phyloP scores from a whole-genome alignment of 2,329 filamentous ascomycete species.

The Trichoderma koningiopsis region DNA sequence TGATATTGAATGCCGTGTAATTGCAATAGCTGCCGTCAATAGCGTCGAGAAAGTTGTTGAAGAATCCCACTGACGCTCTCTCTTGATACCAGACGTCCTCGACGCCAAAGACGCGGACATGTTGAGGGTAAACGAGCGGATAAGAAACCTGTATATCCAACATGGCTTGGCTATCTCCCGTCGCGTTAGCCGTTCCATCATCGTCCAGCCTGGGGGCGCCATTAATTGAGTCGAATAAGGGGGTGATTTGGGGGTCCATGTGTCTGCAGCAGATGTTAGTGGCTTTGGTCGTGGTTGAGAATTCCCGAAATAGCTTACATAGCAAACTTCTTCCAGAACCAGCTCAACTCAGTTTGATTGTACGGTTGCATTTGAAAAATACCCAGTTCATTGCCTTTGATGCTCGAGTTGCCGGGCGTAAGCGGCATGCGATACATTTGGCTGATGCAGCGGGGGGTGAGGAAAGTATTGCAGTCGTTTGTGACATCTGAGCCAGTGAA shows the following conservation, averaged over 20 bases:
- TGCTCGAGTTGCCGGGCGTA: background rate
- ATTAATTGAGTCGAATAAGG: background rate
- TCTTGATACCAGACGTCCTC: background rate
- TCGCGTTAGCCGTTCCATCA: background rate
- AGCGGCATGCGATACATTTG: constrained; percentile 3
- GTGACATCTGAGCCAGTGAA: background rate
- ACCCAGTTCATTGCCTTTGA: constrained; percentile 1
- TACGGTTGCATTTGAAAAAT: constrained; percentile 1
- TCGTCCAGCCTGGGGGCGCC: background rate
- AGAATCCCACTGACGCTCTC: constrained; percentile 26
- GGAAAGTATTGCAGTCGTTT: background rate
- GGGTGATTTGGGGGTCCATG: background rate
- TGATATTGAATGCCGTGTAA: constrained; percentile 33
- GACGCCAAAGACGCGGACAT: constrained; percentile 45
- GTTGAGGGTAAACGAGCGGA: constrained; percentile 55
- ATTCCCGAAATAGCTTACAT: background rate
- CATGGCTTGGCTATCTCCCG: constrained; percentile 42
- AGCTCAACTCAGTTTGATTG: constrained; percentile 2
- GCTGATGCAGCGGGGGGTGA: background rate
- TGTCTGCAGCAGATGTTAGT: background rate
- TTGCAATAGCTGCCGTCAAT: constrained; percentile 48
- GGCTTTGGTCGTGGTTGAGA: background rate
- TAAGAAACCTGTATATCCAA: constrained; percentile 53
- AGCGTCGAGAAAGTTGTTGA: constrained; percentile 45
- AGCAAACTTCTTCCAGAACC: background rate